Evolutionary conservation across 129 eudicot species (phyloP).

Genomic region (Centella asiatica): DNA sequence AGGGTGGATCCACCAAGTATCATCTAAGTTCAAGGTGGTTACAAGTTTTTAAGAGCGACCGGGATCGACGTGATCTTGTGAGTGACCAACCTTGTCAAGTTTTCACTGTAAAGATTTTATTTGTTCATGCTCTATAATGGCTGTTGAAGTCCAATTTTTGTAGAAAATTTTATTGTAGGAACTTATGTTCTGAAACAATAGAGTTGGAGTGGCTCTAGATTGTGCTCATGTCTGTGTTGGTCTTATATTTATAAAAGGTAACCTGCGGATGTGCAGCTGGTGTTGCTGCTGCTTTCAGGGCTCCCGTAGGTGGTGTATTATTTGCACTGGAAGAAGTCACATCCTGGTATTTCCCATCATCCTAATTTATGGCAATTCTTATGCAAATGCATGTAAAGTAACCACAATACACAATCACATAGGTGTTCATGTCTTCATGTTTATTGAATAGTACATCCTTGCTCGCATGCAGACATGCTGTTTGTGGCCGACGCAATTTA

Average conservation of each 20-base stretch:
- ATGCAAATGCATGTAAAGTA: neutral
- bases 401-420: neutral
- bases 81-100: constrained; percentile 23
- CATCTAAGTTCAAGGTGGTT: constrained; percentile 89
- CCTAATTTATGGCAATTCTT: constrained; percentile 6
- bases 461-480: neutral
- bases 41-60: constrained; percentile 80
- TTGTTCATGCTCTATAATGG: no score
- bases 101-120: neutral
- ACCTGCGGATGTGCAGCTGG: constrained; percentile 99
- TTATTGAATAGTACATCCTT: neutral
- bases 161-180: no score
- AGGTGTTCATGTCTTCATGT: neutral
- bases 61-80: constrained; percentile 99
- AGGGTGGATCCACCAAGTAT: constrained; percentile 98
- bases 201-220: no score
- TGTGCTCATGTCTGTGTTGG: constrained; percentile 21
- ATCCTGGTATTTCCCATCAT: constrained; percentile 57
- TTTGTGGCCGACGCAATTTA: neutral
- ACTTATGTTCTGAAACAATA: no score
- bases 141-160: no score
- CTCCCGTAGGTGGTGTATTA: constrained; percentile 99
- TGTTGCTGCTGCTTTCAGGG: constrained; percentile 99
- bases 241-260: constrained; percentile 72
- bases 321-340: constrained; percentile 99